Percentiles rank a stretch among this genome's conserved stretches.
Evolutionary conservation across 140 eudicot species (phyloP).

Genomic region (Flaveria floridana): DNA sequence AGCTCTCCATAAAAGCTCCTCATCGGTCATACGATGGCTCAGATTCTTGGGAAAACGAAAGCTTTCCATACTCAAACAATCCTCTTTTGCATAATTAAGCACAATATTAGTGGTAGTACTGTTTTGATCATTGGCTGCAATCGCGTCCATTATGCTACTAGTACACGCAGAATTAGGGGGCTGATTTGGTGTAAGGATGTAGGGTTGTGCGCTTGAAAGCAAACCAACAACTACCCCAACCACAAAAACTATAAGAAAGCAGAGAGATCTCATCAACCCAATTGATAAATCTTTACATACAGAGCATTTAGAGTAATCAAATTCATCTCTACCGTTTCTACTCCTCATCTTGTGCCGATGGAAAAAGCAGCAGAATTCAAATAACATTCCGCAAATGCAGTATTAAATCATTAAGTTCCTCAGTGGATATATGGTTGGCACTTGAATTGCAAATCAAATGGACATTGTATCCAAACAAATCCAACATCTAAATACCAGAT

Average conservation of each 20-base stretch:
- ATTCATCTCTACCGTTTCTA: slow-evolving; percentile 48
- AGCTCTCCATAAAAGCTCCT: slow-evolving; percentile 86
- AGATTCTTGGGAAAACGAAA: slow-evolving; percentile 50
- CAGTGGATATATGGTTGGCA: not conserved
- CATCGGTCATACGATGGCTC: slow-evolving; percentile 63
- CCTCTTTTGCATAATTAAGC: slow-evolving; percentile 40
- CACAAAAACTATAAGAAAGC: slow-evolving; percentile 52
- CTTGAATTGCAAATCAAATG: not conserved
- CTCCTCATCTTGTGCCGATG: slow-evolving; percentile 39
- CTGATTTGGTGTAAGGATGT: slow-evolving; percentile 26
- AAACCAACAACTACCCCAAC: slow-evolving; percentile 70
- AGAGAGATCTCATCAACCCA: slow-evolving; percentile 45
- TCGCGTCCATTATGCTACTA: not conserved
- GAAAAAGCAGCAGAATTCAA: not conserved
- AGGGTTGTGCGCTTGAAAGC: slow-evolving; percentile 57
- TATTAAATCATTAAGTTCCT: too few relatives aligned
- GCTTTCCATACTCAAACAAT: slow-evolving; percentile 55
- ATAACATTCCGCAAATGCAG: not conserved
- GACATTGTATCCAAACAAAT: too few relatives aligned
- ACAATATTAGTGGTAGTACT: slow-evolving; percentile 9
- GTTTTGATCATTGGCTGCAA: too few relatives aligned
- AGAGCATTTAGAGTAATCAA: slow-evolving; percentile 7
- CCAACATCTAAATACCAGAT: too few relatives aligned
- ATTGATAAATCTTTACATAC: slow-evolving; percentile 51
- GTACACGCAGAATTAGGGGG: slow-evolving; percentile 18